Evolutionary conservation across 164 flowering plant genomes (phyloP).

Genomic region (Chimonanthus salicifolius): DNA sequence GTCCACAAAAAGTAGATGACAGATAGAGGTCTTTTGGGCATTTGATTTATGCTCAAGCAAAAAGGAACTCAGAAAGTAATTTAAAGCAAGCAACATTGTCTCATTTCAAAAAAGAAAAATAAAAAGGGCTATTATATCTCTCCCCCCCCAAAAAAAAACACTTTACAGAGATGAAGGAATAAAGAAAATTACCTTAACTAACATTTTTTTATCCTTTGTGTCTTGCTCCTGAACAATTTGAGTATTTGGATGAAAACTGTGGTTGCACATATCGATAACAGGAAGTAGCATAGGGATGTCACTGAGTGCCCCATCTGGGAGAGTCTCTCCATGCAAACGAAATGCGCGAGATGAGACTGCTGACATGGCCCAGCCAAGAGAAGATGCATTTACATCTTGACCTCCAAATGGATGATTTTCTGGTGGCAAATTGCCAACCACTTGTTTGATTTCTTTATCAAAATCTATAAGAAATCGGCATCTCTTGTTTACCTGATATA

Average conservation of each 20-base stretch:
- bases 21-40: no score
- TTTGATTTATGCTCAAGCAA: neutral
- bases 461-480: slow-evolving; percentile 92
- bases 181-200: slow-evolving; percentile 51
- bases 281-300: slow-evolving; percentile 68
- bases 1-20: no score
- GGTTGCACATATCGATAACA: slow-evolving; percentile 67
- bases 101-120: neutral
- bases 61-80: neutral
- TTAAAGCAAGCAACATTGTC: neutral
- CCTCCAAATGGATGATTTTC: slow-evolving; percentile 75
- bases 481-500: slow-evolving; percentile 76
- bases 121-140: neutral
- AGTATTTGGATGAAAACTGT: slow-evolving; percentile 84
- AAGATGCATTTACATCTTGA: slow-evolving; percentile 70
- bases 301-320: slow-evolving; percentile 32
- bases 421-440: slow-evolving; percentile 37
- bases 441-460: slow-evolving; percentile 48
- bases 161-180: neutral
- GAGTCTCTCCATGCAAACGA: slow-evolving; percentile 63
- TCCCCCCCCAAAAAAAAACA: neutral
- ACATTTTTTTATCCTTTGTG: slow-evolving; percentile 27
- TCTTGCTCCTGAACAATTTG: slow-evolving; percentile 71
- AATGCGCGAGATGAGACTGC: slow-evolving; percentile 96
- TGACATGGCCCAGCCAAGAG: slow-evolving; percentile 98